Evolutionary conservation across 2,329 filamentous ascomycete species (phyloP), one percentile per base, ranked within the genome.

Genomic region (Leptoxyphium fumago): DNA sequence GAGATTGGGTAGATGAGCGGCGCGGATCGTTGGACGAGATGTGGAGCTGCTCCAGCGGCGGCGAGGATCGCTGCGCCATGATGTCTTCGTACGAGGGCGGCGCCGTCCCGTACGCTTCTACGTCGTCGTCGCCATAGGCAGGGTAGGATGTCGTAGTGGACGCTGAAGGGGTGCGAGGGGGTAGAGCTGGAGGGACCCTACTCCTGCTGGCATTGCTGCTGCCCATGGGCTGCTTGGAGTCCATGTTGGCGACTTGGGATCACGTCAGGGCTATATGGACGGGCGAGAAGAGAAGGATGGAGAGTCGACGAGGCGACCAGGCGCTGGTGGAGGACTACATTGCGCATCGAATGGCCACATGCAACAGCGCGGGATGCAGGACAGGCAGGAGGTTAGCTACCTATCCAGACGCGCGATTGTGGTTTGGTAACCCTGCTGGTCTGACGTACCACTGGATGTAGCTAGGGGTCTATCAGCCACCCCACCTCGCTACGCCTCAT

Each of bases 1-100:
- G 60, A 2, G 68, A 71, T 44, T 71, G 62, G 3, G 61, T 64
- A 2, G 68, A 71, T 2, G 63, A 65, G 2, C 64, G 64, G 18
- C 68, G 63, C 21, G 64, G 66, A 47, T 71, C 68, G 32, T 15
- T 15, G 11, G 32, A 13, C 13, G 13, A 13, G 15, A 36, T 13
- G 5, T 36, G 32, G 13, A 13, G 32, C 13, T 15, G 13, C 11
- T 13, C 32, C 32, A 13, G 11, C 13, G 32, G 15, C 15, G 32
- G 13, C 32, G 32, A 36, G 13, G 13, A 36, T 36, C 11, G 11
- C 32, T 36, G 32, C 4, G 32, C 32, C 13, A 15, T 15, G 13
- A 36, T 15, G 3, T 36, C 32, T 9, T 36, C 32, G 32, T 36
- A 36, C 13, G 32, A 36, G 32, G 32, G 32, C 32, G 32, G 32